phyloP scores from a whole-genome alignment of 2,329 filamentous ascomycete genomes.

The Tolypocladium ovalisporum region DNA sequence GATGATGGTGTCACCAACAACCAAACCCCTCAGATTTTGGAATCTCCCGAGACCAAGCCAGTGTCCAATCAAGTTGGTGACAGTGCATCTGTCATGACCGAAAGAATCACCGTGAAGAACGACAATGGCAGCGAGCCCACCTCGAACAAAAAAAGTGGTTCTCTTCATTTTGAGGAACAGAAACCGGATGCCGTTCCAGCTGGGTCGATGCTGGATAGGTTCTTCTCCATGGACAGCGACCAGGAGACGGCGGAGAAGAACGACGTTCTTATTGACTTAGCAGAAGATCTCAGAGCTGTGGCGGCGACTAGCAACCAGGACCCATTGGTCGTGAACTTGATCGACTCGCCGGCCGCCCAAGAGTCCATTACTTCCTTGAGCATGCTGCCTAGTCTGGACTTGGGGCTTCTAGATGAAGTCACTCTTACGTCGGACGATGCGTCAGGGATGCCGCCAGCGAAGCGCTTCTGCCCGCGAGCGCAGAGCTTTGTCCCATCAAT shows the following conservation, averaged over 20 bases:
- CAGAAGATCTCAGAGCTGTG: neutral
- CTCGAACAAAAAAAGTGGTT: neutral
- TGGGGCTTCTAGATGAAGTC: neutral
- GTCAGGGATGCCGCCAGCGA: neutral
- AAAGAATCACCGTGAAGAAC: neutral
- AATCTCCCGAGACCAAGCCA: neutral
- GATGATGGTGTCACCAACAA: neutral
- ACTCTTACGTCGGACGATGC: neutral
- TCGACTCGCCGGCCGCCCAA: neutral
- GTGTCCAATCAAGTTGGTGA: neutral
- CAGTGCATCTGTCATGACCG: neutral
- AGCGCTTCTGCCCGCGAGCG: neutral
- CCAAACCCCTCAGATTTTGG: no score
- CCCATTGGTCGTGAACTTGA: neutral
- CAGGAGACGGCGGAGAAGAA: neutral
- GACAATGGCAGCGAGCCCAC: neutral
- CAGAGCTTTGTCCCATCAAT: neutral
- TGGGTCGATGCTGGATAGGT: conserved; percentile 8
- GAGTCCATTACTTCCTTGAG: neutral
- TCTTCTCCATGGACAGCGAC: conserved; percentile 6
- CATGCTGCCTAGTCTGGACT: no score
- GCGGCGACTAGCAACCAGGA: neutral
- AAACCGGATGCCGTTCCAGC: neutral
- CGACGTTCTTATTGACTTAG: neutral
- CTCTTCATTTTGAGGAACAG: neutral